Evolutionary conservation across 2,329 filamentous ascomycete genomes (phyloP), one percentile per base, ranked within the genome.

Genomic region (Sporothrix curviconia): DNA sequence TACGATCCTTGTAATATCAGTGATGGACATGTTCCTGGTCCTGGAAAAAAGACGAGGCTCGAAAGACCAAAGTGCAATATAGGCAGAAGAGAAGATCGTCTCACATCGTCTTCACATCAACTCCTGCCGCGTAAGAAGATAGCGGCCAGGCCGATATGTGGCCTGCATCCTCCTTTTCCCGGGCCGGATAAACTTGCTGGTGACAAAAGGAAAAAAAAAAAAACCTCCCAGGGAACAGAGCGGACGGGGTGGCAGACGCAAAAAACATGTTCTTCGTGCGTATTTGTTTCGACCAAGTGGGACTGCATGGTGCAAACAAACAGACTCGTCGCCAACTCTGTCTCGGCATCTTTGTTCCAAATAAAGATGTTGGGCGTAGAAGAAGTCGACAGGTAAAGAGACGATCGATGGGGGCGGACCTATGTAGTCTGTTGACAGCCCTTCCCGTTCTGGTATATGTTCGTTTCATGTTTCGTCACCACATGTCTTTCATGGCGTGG

Each of bases 381-480:
- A 8, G 37, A 34, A 44, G 7, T 24, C 32, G 46, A 50, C 11
- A 36, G 30, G 17, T 36, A 17, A 19, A 15, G 12, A 24, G 30
- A 12, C 6, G 46, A 15, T 36, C 46, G 30, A 24, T 50, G 25
- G 43, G 12, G 4, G 46, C 28, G 47, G 49, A 24, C n/a, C 46
- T 17, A 49, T 17, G 28, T n/a, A 4, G n/a, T 19, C n/a, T 30
- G n/a, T 1, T 14, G 17, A 39, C 3, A 11, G 19, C 22, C 47
- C 47, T 51, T 32, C 11, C 7, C 19, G 19, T 25, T 17, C 2
- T 53, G 24, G n/a, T 44, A 17, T 17, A 17, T 9, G 17, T 40
- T 24, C 15, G 51, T 54, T 54, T 54, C 51, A 54, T 54, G 51
- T 54, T 54, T 54, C 51, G 51, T 54, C 51, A 36, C 17, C 39